Evolutionary conservation across 139 green algal species (phyloP).

Genomic region (Haematococcus lacustris): DNA sequence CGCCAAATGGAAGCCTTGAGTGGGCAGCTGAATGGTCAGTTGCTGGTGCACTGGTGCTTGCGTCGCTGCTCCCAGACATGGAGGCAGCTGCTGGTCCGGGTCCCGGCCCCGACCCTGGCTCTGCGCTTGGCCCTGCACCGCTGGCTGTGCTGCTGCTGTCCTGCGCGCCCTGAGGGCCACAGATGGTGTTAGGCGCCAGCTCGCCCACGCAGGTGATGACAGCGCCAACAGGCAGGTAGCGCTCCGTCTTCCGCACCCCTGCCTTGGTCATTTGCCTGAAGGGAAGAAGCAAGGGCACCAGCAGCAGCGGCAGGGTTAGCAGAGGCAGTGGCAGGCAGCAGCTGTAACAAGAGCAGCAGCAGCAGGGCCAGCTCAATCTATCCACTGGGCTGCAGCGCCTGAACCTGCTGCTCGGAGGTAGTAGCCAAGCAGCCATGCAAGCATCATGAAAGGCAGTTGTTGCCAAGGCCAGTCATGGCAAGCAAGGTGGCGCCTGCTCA

Average conservation of each 20-base stretch:
- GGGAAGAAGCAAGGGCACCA: background rate
- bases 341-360: too few species aligned
- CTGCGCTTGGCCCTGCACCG: background rate
- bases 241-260: constrained; percentile 35
- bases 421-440: too few species aligned
- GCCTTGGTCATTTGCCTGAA: constrained; percentile 34
- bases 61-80: background rate
- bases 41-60: background rate
- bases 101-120: background rate
- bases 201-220: constrained; percentile 44
- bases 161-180: background rate
- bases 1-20: background rate
- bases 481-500: too few species aligned
- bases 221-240: constrained; percentile 34
- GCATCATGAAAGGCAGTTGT: too few species aligned
- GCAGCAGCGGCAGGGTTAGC: too few species aligned
- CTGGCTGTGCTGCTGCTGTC: background rate
- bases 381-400: too few species aligned
- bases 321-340: background rate
- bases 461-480: too few species aligned
- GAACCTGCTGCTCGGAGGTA: too few species aligned
- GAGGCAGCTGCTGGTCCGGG: background rate
- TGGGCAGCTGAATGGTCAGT: background rate
- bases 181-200: constrained; percentile 16
- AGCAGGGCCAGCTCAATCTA: too few species aligned